phyloP scores from a whole-genome alignment of 2,329 filamentous ascomycete species.

The Ciborinia camelliae region DNA sequence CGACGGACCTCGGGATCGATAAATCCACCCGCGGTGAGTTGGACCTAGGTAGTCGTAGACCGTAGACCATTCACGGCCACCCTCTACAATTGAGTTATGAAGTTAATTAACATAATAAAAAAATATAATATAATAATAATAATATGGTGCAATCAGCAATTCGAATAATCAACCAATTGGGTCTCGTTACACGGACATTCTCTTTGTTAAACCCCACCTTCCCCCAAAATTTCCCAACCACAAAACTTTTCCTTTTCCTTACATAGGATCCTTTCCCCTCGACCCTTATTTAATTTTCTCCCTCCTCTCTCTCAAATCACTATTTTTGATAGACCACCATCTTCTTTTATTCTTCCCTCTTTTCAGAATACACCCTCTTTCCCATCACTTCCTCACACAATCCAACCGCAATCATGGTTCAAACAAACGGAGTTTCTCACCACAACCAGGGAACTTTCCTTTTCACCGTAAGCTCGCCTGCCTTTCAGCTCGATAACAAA shows the following conservation, averaged over 20 bases:
- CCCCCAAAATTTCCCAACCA: constrained; percentile 6
- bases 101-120: no score
- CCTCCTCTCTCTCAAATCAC: constrained; percentile 47
- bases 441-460: constrained; percentile 71
- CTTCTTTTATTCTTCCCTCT: constrained; percentile 40
- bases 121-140: no score
- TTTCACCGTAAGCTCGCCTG: constrained; percentile 63
- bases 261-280: background rate
- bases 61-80: no score
- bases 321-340: constrained; percentile 42
- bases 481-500: background rate
- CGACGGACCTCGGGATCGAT: no score
- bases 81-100: no score
- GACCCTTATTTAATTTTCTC: constrained; percentile 37
- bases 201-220: constrained; percentile 19
- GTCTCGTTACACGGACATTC: constrained; percentile 4
- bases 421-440: constrained; percentile 42
- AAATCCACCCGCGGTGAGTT: no score
- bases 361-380: constrained; percentile 42
- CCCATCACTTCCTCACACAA: constrained; percentile 58
- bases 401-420: constrained; percentile 62
- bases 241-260: constrained; percentile 19
- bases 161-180: constrained; percentile 7
- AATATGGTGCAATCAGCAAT: constrained; percentile 8
- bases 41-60: no score